Evolutionary conservation across 352 stramenopile genomes (phyloP).

Genomic region (Plasmopara viticola): DNA sequence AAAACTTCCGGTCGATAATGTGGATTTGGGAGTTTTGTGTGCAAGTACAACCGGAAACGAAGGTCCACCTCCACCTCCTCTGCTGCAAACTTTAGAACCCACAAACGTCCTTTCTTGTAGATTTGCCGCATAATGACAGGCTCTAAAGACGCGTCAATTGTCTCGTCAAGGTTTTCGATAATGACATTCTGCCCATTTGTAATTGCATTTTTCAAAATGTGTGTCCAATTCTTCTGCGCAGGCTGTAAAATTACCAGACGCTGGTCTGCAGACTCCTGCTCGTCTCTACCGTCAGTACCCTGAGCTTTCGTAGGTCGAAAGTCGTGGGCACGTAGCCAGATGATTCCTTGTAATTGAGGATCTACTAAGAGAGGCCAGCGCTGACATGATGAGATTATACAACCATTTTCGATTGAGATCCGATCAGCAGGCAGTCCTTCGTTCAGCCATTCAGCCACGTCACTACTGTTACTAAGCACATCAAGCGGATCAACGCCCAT

Average conservation of each 20-base stretch:
- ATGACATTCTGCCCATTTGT: conserved; percentile 76
- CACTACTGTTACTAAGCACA: conserved; percentile 78
- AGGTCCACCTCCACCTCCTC: conserved; percentile 89
- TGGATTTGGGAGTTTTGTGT: conserved; percentile 90
- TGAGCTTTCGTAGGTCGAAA: conserved; percentile 26
- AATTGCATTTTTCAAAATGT: conserved; percentile 69
- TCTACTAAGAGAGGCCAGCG: conserved; percentile 89
- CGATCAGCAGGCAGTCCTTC: conserved; percentile 85
- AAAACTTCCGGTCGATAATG: conserved; percentile 90
- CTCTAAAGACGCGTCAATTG: conserved; percentile 83
- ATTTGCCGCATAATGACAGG: conserved; percentile 86
- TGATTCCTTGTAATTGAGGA: conserved; percentile 86
- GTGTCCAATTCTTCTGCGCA: conserved; percentile 74
- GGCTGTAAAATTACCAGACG: conserved; percentile 67
- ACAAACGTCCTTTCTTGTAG: conserved; percentile 83
- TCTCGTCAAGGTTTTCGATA: conserved; percentile 85
- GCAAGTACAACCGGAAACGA: conserved; percentile 83
- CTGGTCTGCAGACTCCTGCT: conserved; percentile 5
- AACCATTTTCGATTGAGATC: conserved; percentile 91
- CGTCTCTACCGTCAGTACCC: not conserved
- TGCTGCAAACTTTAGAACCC: conserved; percentile 83
- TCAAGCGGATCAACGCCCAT: conserved; percentile 72
- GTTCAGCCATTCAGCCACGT: conserved; percentile 89
- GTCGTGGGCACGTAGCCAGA: conserved; percentile 69
- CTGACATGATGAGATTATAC: conserved; percentile 85